Base-by-base conservation (phyloP, 1,284 basidiomycete species). In the Wolfiporia cocos region DNA sequence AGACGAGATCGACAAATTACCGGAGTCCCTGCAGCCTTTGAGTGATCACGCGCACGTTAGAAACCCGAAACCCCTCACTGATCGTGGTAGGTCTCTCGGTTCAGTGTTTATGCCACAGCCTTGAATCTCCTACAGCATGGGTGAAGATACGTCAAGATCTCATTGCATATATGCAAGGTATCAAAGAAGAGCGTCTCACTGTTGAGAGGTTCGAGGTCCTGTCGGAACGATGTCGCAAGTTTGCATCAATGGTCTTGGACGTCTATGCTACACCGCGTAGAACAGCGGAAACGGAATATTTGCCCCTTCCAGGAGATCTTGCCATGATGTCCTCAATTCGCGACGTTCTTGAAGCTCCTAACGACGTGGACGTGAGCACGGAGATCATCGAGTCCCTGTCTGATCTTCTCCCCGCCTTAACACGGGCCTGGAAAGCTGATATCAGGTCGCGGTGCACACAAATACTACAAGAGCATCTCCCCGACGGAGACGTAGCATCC, bases 11-110 rank as follows among this genome's bases (percentile, higher is more conserved):
- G 24, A 18, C 9, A 15, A 24, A 6, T 17, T 36, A 21, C 19
- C 34, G 4, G 14, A 23, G 14, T 10, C 17, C 10, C 32, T 19
- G 17, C 28, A 15, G 7, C 41, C 34, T 5, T 37, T 42, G 34
- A 21, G 3, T 9, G 10, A 24, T 5, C 34, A 42, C 21, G 15
- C 41, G 4, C 21, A 21, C 11, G 41, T 37, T 14, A 18, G 19
- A 18, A 6, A 14, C 23, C 17, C 34, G 12, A 36, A 31, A 18
- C 10, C 19, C 5, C 29, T 42, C 1, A 42, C 34, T 23, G 33
- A 42, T 15, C n/a, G 26, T 3, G 41, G 41, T 42, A 19, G 12
- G 41, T 37, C 15, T 18, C 26, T 24, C 21, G 15, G 18, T 24
- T 11, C 15, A 12, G 10, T 4, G 14, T 5, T 17, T 2, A 14